Evolutionary conservation across 2,329 filamentous ascomycete species (phyloP).

Genomic region (Aspergillus caelatus): DNA sequence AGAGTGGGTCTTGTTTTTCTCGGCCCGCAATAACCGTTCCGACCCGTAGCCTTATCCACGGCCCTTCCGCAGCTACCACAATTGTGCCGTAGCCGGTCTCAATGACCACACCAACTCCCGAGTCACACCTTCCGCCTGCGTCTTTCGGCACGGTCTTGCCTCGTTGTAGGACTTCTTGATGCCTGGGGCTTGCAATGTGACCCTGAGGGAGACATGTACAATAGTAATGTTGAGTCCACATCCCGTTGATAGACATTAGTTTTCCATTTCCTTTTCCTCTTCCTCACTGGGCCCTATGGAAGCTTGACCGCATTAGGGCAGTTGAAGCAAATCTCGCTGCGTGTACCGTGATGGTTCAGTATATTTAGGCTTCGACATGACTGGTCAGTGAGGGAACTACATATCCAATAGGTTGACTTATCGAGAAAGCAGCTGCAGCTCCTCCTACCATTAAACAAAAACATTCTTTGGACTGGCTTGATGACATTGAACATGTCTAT

Average conservation of each 20-base stretch:
- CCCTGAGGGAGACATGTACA: background rate
- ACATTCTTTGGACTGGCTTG: no score
- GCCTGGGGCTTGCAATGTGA: background rate
- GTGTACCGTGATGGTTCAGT: no score
- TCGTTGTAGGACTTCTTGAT: background rate
- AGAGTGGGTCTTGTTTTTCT: background rate
- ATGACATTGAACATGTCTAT: no score
- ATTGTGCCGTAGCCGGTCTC: background rate
- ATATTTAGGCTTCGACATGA: no score
- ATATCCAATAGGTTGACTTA: no score
- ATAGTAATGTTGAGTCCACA: background rate
- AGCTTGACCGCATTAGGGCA: background rate
- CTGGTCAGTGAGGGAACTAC: no score
- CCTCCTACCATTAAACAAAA: no score
- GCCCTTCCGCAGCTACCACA: background rate
- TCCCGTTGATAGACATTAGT: background rate
- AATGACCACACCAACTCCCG: background rate
- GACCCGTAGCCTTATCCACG: background rate
- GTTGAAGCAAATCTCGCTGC: no score
- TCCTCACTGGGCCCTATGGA: accelerated
- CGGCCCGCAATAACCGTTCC: background rate
- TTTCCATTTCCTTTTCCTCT: background rate
- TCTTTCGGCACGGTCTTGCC: background rate
- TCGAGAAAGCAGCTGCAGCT: no score
- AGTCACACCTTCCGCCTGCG: background rate